Evolutionary conservation across 2,329 filamentous ascomycete species (phyloP).

Genomic region (Cryphonectria naterciae): DNA sequence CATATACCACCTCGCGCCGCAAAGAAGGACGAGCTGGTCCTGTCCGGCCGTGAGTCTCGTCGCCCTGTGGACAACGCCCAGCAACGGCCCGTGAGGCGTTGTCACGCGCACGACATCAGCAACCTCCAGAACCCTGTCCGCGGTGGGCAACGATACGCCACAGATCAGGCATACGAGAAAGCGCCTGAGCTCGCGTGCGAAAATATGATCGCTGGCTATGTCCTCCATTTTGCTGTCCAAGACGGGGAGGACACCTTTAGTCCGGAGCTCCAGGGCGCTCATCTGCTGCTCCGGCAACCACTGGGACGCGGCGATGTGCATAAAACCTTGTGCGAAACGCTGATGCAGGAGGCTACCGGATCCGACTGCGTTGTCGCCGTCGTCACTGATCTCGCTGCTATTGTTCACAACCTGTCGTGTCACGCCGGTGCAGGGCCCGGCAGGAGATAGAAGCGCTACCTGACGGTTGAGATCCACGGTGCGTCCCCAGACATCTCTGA

Average conservation of each 20-base stretch:
- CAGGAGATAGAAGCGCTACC: background rate
- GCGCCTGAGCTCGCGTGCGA: background rate
- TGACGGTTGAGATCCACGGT: background rate
- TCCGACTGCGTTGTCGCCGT: background rate
- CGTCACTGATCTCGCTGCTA: too few species aligned
- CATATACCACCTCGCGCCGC: background rate
- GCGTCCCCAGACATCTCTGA: background rate
- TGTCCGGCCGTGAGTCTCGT: background rate
- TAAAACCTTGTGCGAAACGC: background rate
- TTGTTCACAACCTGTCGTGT: background rate
- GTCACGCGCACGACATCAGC: background rate
- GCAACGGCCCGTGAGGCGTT: background rate
- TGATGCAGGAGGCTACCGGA: background rate
- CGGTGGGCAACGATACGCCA: background rate
- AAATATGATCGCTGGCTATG: background rate
- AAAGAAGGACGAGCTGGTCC: background rate
- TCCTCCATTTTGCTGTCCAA: background rate
- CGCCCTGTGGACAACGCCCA: background rate
- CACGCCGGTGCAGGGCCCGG: background rate
- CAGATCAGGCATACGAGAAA: background rate
- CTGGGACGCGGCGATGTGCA: background rate
- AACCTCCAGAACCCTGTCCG: background rate
- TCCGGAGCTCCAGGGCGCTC: background rate
- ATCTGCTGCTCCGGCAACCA: background rate
- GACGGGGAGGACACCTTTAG: background rate